Evolutionary conservation across 164 flowering plant genomes (phyloP), one percentile per base, ranked within the genome.

Genomic region (Chloranthus sessilifolius): DNA sequence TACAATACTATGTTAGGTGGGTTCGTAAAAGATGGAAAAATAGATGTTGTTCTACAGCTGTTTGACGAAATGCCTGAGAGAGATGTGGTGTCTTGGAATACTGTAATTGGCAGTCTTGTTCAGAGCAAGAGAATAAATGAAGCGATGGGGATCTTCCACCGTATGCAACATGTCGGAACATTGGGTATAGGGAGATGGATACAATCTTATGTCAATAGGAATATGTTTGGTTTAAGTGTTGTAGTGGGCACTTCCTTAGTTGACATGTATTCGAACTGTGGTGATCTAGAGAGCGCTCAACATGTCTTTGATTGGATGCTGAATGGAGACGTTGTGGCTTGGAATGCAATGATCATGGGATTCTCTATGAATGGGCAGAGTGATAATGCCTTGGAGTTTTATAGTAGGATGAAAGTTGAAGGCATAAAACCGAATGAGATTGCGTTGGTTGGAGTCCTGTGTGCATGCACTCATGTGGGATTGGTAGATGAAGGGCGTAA

Each of bases 271-370:
- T n/a, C n/a, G n/a, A n/a, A n/a, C n/a, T n/a, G n/a, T n/a, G n/a
- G n/a, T n/a, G n/a, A n/a, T n/a, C n/a, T 56, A 45, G 74, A 47
- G 47, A 42, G 52, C 38, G 71, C 65, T 36, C 44, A 39, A 11
- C 41, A 37, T 28, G 62, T 62, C 7, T 70, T 66, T 39, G 39
- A 66, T 38, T n/a, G 22, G 11, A 50, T 66, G 56, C 10, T 3
- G 17, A 24, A 56, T 24, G 44, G 40, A 31, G 70, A 70, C 60
- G 53, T 59, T 5, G 39, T 56, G 6, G 55, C 71, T 30, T 70
- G 74, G 74, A 70, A 59, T 63, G 71, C 71, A 4, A 59, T 70
- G 71, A 66, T 70, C 39, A 66, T 56, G 61, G 74, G 74, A 34
- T 59, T 58, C 44, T 58, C 71, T 6, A 52, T 70, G 65, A 62